Evolutionary conservation across 805 yeast genomes (phyloP), one percentile per base, ranked within the genome.

Genomic region (Saccharomycopsis malanga): DNA sequence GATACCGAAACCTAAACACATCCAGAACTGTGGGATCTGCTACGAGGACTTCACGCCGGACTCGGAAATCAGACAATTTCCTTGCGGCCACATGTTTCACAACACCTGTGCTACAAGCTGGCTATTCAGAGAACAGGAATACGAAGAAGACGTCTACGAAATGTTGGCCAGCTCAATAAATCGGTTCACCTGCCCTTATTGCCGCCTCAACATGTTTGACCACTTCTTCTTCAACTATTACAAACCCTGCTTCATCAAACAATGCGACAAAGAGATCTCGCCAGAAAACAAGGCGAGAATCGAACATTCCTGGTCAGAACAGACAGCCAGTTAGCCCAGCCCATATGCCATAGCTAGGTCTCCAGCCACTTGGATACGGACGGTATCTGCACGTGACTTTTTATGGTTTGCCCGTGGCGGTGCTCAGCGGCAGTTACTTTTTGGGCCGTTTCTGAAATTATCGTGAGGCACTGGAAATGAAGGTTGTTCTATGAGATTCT

Each of bases 161-260:
- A 24, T n/a, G 14, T 10, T 44, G 7, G 23, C 44, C 18, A 14
- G 9, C 3, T 9, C 23, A 12, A 5, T 44, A 5, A 20, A n/a
- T 15, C 21, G 20, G 7, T 39, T 18, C 24, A 44, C 48, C 10
- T 44, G 48, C 24, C 48, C 48, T 5, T 38, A 25, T 20, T 44
- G 48, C 32, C 43, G 43, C 10, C 9, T 15, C 17, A 44, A 44
- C 25, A 4, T 44, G 21, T 44, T 44, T 22, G 48, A 44, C 29
- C 38, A 43, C 43, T 44, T 44, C 30, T 44, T 44, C 38, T 39
- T 44, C 18, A 17, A 17, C n/a, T 30, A 44, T 30, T 44, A 44
- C 32, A 44, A 44, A 30, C 48, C 48, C 20, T 20, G 37, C 15
- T 44, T 44, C 29, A 22, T 44, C 15, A 15, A 14, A 18, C 35